Evolutionary conservation across 2,329 filamentous ascomycete genomes (phyloP), one percentile per base, ranked within the genome.

Genomic region (Esteya vermicola): DNA sequence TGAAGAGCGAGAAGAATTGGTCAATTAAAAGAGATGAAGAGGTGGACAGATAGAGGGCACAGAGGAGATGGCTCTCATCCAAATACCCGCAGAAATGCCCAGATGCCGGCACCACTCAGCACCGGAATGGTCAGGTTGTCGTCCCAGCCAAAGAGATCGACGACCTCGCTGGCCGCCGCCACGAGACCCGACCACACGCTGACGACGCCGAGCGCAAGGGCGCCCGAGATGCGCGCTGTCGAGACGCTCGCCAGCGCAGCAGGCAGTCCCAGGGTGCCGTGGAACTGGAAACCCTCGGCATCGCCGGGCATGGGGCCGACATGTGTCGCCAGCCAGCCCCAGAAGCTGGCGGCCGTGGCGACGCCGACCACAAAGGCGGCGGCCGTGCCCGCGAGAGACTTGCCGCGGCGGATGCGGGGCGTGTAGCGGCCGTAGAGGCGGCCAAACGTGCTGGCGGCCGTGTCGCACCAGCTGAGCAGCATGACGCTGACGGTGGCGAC

Each of bases 81-180:
- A 67, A 95, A 95, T 36, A 86, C 58, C 63, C 83, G 93, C 51
- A 96, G 68, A 57, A 98, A 95, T 0, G 81, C 82, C 80, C 84
- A 94, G 45, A 98, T 77, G 7, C 88, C 88, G 34, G 85, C 61
- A 20, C 88, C 86, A 55, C 85, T 94, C 37, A 98, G 67, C 21
- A 93, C 77, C 3, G 91, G 91, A 58, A 98, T 98, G 37, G 89
- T 96, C 51, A 98, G 66, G 60, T 98, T 98, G 62, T 98, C 91
- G 54, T 98, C 91, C 82, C 85, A 88, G 36, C 86, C 85, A 56
- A 86, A 95, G 1, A 96, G 54, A 61, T 98, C 86, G 34, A 94
- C 70, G 14, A 89, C 81, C 61, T 98, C 91, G 53, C 86, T 95
- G 33, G 78, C 78, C 42, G 86, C 85, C 32, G 86, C 91, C 39